Evolutionary conservation across 2,329 filamentous ascomycete species (phyloP).

Genomic region (Beauveria rudraprayagi): DNA sequence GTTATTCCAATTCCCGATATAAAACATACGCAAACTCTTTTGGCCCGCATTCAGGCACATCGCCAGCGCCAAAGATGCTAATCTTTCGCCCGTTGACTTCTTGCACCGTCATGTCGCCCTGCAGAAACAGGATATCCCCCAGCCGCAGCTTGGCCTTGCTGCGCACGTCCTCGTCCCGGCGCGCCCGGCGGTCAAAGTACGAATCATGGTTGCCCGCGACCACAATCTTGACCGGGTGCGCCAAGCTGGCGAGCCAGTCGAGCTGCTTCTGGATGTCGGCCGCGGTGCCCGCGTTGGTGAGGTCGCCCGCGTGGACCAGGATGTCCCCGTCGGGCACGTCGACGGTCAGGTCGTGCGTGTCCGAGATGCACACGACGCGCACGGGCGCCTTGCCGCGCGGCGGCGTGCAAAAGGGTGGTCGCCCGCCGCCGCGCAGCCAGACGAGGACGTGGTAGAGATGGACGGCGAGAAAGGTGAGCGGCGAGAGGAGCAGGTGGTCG

Average conservation of each 20-base stretch:
- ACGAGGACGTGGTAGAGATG: constrained; percentile 58
- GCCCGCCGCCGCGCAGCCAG: no score
- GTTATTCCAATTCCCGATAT: background rate
- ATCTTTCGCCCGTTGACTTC: constrained; percentile 50
- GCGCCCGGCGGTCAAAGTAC: constrained; percentile 65
- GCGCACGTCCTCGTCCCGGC: constrained; percentile 47
- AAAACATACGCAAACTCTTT: constrained; percentile 50
- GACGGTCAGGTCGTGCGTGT: constrained; percentile 66
- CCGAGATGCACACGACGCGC: constrained; percentile 79
- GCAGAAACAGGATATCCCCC: constrained; percentile 64
- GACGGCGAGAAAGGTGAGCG: constrained; percentile 55
- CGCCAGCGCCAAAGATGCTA: constrained; percentile 68
- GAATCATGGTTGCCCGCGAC: constrained; percentile 86
- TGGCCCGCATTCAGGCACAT: constrained; percentile 70
- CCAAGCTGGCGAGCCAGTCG: constrained; percentile 69
- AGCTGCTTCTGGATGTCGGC: constrained; percentile 73
- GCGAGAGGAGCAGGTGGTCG: constrained; percentile 59
- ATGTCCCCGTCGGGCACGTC: constrained; percentile 69
- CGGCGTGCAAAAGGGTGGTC: no score
- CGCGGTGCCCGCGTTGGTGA: constrained; percentile 65
- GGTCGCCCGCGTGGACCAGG: constrained; percentile 82
- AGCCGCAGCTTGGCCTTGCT: constrained; percentile 51
- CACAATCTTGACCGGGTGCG: constrained; percentile 72
- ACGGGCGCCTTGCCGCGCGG: constrained; percentile 48
- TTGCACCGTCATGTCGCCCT: constrained; percentile 58